Conservation (phyloP, 129 eudicot species). For the Chrysanthemum lavandulifolium region DNA sequence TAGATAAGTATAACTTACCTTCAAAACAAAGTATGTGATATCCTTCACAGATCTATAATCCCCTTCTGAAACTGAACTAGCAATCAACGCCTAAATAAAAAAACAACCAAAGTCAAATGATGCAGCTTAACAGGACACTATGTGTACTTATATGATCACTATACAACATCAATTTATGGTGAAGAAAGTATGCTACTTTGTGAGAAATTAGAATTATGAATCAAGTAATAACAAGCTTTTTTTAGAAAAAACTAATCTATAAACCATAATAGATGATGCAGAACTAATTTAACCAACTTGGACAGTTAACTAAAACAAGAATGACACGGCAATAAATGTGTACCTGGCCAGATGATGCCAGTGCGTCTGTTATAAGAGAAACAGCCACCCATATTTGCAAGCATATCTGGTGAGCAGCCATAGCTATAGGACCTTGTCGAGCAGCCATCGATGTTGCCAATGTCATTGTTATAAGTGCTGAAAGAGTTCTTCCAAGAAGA, state of each 20-base stretch:
- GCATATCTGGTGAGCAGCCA: constrained; percentile 99
- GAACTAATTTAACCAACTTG: background rate
- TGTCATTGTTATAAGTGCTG: constrained; percentile 70
- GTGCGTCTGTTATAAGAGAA: constrained; percentile 87
- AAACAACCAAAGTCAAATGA: constrained; percentile 6
- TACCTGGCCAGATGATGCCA: constrained; percentile 93
- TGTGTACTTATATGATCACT: background rate
- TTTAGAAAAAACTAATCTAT: background rate
- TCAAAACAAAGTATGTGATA: constrained; percentile 59
- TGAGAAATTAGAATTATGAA: background rate
- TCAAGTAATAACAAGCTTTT: background rate
- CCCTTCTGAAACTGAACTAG: constrained; percentile 70
- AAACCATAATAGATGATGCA: background rate
- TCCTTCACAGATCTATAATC: constrained; percentile 75
- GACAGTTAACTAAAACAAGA: background rate
- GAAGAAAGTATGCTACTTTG: background rate
- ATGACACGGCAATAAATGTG: background rate
- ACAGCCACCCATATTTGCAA: constrained; percentile 94
- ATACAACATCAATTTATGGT: background rate
- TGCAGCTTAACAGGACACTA: background rate
- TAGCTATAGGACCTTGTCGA: constrained; percentile 89
- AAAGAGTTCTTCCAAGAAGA: constrained; percentile 88
- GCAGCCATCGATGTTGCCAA: constrained; percentile 93
- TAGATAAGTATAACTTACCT: constrained; percentile 39
- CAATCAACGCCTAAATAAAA: constrained; percentile 71